Evolutionary conservation across 2,329 filamentous ascomycete species (phyloP).

Genomic region (Fusarium globosum): DNA sequence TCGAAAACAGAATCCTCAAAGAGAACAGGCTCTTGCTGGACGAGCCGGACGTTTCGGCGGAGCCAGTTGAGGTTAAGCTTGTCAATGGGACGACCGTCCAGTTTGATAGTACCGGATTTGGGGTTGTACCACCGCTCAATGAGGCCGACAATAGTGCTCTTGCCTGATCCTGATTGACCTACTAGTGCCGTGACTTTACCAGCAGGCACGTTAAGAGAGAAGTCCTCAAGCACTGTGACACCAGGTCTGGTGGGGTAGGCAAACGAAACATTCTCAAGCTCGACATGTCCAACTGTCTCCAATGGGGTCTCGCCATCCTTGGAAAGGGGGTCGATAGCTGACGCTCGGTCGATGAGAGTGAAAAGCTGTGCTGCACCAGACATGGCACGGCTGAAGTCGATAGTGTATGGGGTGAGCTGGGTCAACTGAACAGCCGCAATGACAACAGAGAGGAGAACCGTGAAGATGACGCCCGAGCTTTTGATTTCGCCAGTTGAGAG

Average conservation of each 20-base stretch:
- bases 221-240: constrained; percentile 54
- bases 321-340: constrained; percentile 52
- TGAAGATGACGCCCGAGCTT: constrained; percentile 54
- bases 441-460: constrained; percentile 54
- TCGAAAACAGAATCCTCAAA: constrained; percentile 63
- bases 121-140: constrained; percentile 55
- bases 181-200: constrained; percentile 58
- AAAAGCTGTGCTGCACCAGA: constrained; percentile 52
- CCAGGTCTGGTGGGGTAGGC: constrained; percentile 59
- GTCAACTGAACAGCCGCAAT: constrained; percentile 53
- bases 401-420: constrained; percentile 51
- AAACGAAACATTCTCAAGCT: constrained; percentile 56
- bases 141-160: constrained; percentile 54
- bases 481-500: constrained; percentile 51
- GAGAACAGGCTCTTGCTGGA: constrained; percentile 57
- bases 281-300: constrained; percentile 48
- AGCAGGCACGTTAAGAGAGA: constrained; percentile 56
- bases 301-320: constrained; percentile 46
- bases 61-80: constrained; percentile 54
- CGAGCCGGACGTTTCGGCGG: constrained; percentile 52
- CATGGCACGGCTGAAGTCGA: constrained; percentile 54
- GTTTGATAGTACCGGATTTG: constrained; percentile 48
- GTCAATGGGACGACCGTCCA: constrained; percentile 51
- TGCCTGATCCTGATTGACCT: constrained; percentile 53
- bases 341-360: constrained; percentile 52